These are phyloP conservation scores for Penicillium carneum DNA, from an alignment of 2,329 filamentous ascomycete genomes.

Conservation along the genomic window DNA sequence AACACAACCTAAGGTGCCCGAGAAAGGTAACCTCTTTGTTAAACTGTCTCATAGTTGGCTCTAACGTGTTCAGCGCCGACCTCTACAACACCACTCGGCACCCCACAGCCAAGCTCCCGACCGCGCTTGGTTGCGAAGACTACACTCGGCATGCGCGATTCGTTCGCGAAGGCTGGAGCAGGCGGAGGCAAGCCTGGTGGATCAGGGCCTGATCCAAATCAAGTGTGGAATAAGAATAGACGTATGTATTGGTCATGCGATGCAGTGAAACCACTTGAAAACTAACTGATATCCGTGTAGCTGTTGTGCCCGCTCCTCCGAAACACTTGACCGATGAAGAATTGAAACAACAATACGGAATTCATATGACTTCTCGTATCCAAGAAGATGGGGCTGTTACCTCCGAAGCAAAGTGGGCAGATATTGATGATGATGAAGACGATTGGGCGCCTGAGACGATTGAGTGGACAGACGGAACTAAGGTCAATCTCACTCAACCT, in stretches of 20 bases:
- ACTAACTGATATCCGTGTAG: constrained; percentile 45
- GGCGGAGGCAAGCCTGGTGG: constrained; percentile 55
- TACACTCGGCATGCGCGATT: constrained; percentile 60
- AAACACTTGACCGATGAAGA: constrained; percentile 74
- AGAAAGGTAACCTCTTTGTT: constrained; percentile 58
- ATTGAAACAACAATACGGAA: constrained; percentile 72
- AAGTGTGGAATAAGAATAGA: constrained; percentile 74
- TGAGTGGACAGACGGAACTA: constrained; percentile 73
- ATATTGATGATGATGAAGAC: constrained; percentile 73
- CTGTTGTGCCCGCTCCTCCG: constrained; percentile 62
- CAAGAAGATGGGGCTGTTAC: constrained; percentile 67
- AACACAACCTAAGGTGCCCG: constrained; percentile 59
- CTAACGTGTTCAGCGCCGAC: constrained; percentile 40
- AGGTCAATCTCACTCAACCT: constrained; percentile 64
- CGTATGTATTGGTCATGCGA: constrained; percentile 51
- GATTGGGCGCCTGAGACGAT: constrained; percentile 73
- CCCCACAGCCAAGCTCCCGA: constrained; percentile 57
- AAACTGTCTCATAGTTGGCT: background rate
- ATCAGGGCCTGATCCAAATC: constrained; percentile 68
- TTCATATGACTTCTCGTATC: constrained; percentile 70
- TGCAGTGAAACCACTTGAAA: background rate
- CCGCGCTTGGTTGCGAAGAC: constrained; percentile 71
- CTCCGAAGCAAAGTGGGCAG: constrained; percentile 71
- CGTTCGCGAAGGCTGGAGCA: constrained; percentile 58
- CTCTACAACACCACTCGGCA: constrained; percentile 49